Base-by-base conservation (phyloP, 495 filamentous ascomycete species). In the Penicillium longicatenatum region DNA sequence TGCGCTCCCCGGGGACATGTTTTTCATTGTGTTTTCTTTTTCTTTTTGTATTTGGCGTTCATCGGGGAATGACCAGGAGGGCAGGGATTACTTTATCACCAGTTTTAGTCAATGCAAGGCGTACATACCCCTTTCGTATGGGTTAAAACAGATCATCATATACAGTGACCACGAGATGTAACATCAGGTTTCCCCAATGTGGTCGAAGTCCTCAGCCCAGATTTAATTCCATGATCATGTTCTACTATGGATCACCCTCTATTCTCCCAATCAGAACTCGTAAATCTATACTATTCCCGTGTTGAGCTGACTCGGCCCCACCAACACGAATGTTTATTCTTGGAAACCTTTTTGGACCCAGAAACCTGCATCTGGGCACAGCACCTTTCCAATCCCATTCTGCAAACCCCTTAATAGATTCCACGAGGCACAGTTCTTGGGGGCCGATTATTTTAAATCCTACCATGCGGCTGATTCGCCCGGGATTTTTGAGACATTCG, bases 11-110 rank as follows among this genome's bases (percentile, higher is more conserved):
- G 44, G 45, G 45, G 50, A 56, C 24, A 58, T 54, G 60, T 48
- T 24, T 58, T 53, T 62, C 33, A 41, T 59, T 57, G 30, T 46
- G 12, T 52, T 20, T 55, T 44, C 62, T 58, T 54, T 64, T 72
- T n/a, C n/a, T 57, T 59, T 71, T 57, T 71, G 62, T 71, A 65
- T 50, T 55, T 64, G 75, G 75, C 73, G 75, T 77, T 77, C 48
- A 55, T 58, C 58, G 61, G 50, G 70, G 73, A 70, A 66, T 70
- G 70, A 69, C 50, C 57, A 64, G 74, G 66, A 57, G 57, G 66
- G 63, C 54, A 60, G 68, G 67, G 17, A 51, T 58, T 67, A 64
- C 59, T 70, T 72, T 63, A 43, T 67, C 62, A 68, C 54, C 61
- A 63, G 58, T 70, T 68, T 69, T 54, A 61, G 41, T 68, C 58